Conservation (phyloP, 108 stramenopile species). For the Cyclotella sp. region DNA sequence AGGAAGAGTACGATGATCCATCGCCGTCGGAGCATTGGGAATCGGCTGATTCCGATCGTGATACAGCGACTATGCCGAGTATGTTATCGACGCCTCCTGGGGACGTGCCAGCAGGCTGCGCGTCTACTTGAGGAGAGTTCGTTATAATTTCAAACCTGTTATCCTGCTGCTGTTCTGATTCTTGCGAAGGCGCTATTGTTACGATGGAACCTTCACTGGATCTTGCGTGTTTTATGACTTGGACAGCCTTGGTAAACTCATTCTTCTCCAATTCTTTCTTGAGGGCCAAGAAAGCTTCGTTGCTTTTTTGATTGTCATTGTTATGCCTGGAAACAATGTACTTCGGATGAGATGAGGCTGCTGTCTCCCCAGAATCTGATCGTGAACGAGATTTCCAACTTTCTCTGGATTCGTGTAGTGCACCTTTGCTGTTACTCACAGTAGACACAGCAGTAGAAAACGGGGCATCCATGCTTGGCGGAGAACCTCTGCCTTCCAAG, state of each 20-base stretch:
- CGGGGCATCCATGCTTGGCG: neutral
- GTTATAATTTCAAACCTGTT: conserved; percentile 7
- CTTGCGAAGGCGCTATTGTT: neutral
- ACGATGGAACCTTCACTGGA: neutral
- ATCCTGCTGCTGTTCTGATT: neutral
- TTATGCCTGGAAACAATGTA: neutral
- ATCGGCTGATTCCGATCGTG: neutral
- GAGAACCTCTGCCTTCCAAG: neutral
- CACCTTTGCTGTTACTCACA: neutral
- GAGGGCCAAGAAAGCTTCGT: neutral
- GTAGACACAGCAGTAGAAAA: neutral
- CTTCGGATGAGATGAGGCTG: neutral
- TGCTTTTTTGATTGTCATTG: neutral
- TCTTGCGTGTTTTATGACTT: neutral
- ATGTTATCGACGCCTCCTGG: neutral
- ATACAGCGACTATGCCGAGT: neutral
- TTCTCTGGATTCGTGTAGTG: neutral
- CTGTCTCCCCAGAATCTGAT: neutral
- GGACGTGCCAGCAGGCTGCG: neutral
- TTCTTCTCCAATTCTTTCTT: conserved; percentile 17
- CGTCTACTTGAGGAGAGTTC: neutral
- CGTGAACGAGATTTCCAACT: neutral
- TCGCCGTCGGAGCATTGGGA: conserved; percentile 7
- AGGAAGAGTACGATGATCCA: conserved; percentile 10
- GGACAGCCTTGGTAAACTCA: conserved; percentile 7